Conservation (phyloP, 768 basidiomycete species). For the Trametes sanguinea region DNA sequence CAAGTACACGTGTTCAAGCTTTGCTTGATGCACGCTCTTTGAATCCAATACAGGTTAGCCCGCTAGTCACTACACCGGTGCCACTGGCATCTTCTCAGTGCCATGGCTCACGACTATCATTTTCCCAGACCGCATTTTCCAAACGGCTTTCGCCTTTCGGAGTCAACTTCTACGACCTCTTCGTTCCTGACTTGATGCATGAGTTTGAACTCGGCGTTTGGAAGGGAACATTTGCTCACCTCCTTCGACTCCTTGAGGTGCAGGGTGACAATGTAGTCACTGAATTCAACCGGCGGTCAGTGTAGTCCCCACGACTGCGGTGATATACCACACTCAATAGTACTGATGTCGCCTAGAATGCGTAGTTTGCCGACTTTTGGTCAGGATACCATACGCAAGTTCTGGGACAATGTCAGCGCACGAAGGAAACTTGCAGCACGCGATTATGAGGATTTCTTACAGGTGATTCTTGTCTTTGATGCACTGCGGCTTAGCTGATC, state of each 20-base stretch:
- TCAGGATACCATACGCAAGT: conserved; percentile 26
- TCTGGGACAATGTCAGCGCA: conserved; percentile 25
- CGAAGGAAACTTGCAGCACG: conserved; percentile 32
- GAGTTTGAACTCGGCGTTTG: conserved; percentile 39
- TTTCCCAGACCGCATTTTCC: conserved; percentile 38
- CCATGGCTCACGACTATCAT: not conserved
- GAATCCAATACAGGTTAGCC: conserved; percentile 22
- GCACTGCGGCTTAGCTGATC: not conserved
- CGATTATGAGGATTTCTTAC: conserved; percentile 33
- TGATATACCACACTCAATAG: too few species aligned
- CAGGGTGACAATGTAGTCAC: not conserved
- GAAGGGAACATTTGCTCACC: conserved; percentile 33
- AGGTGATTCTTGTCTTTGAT: conserved; percentile 18
- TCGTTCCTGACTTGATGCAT: conserved; percentile 36
- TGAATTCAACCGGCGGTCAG: conserved; percentile 21
- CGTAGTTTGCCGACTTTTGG: conserved; percentile 27
- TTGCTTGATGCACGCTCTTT: conserved; percentile 20
- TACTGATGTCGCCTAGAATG: conserved; percentile 14
- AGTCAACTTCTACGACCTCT: conserved; percentile 31
- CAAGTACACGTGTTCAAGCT: conserved; percentile 10
- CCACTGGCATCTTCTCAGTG: not conserved
- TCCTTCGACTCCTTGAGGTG: conserved; percentile 27
- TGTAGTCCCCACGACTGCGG: too few species aligned
- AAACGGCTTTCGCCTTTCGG: conserved; percentile 20
- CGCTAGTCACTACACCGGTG: not conserved